These are phyloP conservation scores for Debaryomyces singareniensis DNA, from an alignment of 1,139 yeast species.

Conservation along the genomic window DNA sequence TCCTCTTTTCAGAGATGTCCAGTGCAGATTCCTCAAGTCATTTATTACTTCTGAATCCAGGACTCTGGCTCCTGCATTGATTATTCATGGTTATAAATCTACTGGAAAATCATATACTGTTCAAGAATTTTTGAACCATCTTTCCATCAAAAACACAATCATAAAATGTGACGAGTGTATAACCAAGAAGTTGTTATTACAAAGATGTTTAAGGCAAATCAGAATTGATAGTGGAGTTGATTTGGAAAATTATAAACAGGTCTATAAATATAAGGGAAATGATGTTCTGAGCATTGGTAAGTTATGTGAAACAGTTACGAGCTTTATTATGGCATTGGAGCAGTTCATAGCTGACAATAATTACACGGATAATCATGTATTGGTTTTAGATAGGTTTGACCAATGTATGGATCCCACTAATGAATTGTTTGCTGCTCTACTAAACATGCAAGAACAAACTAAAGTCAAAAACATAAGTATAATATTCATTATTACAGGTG, in stretches of 20 bases:
- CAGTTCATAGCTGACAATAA: slow-evolving; percentile 25
- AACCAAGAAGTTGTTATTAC: slow-evolving; percentile 32
- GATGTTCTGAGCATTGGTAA: slow-evolving; percentile 13
- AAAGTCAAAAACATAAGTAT: slow-evolving; percentile 23
- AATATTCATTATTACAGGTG: slow-evolving; percentile 28
- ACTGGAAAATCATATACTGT: slow-evolving; percentile 34
- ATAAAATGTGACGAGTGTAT: slow-evolving; percentile 36
- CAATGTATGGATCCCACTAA: slow-evolving; percentile 44
- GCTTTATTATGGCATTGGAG: slow-evolving; percentile 37
- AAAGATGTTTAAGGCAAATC: slow-evolving; percentile 26
- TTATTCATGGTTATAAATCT: slow-evolving; percentile 38
- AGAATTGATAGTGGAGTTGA: slow-evolving; percentile 22
- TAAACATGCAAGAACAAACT: slow-evolving; percentile 40
- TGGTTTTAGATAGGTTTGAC: slow-evolving; percentile 57
- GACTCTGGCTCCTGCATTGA: slow-evolving; percentile 21
- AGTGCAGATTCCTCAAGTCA: slow-evolving; percentile 22
- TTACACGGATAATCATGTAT: slow-evolving; percentile 38
- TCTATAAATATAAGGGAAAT: slow-evolving; percentile 13
- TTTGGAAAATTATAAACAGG: slow-evolving; percentile 7
- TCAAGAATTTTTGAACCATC: slow-evolving; percentile 16
- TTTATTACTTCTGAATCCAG: slow-evolving; percentile 17
- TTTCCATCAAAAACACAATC: slow-evolving; percentile 19
- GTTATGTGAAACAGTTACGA: slow-evolving; percentile 41
- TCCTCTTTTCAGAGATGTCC: slow-evolving; percentile 20
- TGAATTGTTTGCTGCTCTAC: slow-evolving; percentile 41